Evolutionary conservation across 495 filamentous ascomycete species (phyloP).

Genomic region (Penicillium cosmopolitanum): DNA sequence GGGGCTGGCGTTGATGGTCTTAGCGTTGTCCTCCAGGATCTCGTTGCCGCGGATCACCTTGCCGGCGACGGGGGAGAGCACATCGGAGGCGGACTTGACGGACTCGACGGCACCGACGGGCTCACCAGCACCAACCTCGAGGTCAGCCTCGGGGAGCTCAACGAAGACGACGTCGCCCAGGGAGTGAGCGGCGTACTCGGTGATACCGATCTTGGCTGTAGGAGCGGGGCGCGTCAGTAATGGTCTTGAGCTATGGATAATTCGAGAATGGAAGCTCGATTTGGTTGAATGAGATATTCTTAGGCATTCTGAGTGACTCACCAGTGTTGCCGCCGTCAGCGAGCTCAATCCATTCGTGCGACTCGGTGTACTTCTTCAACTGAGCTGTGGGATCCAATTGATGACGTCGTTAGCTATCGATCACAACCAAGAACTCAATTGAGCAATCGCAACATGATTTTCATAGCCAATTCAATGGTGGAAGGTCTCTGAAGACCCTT

Average conservation of each 20-base stretch:
- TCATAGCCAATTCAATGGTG: slow-evolving; percentile 4
- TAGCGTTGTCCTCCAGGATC: slow-evolving; percentile 79
- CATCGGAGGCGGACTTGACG: slow-evolving; percentile 96
- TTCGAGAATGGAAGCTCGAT: background rate
- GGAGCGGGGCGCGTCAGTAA: background rate
- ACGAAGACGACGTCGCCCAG: slow-evolving; percentile 97
- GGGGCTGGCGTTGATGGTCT: slow-evolving; percentile 80
- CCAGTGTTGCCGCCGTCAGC: slow-evolving; percentile 66
- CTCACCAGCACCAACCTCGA: slow-evolving; percentile 70
- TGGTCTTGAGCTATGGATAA: background rate
- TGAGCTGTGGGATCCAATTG: slow-evolving; percentile 36
- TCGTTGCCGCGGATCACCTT: slow-evolving; percentile 72
- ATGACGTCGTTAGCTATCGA: slow-evolving; percentile 30
- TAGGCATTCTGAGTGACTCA: slow-evolving; percentile 24
- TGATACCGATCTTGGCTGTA: slow-evolving; percentile 82
- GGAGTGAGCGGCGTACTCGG: slow-evolving; percentile 82
- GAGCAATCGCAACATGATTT: background rate
- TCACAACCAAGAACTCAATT: slow-evolving; percentile 10
- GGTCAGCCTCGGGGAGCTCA: slow-evolving; percentile 75
- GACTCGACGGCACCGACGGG: slow-evolving; percentile 93
- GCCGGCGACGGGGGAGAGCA: slow-evolving; percentile 83
- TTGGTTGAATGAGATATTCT: background rate
- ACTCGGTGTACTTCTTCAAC: slow-evolving; percentile 90
- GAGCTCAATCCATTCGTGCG: slow-evolving; percentile 97
- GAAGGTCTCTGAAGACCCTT: slow-evolving; percentile 2